Evolutionary conservation across 805 yeast species (phyloP).

Genomic region (Candida boidinii): DNA sequence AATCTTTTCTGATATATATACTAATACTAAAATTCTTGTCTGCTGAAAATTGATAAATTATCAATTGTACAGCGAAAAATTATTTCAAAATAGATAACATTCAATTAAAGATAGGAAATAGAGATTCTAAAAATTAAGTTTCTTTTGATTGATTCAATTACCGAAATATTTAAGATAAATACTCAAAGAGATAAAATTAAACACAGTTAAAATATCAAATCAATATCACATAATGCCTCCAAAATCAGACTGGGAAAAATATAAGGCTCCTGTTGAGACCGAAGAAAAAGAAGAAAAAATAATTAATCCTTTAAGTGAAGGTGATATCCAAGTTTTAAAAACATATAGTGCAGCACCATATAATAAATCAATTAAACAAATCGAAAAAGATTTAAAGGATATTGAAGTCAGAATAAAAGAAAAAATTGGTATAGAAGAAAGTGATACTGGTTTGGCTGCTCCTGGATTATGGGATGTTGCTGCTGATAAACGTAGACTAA

Average conservation of each 20-base stretch:
- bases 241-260: slow-evolving; percentile 98
- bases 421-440: slow-evolving; percentile 87
- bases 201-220: not conserved
- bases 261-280: slow-evolving; percentile 71
- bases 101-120: too few relatives aligned
- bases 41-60: too few relatives aligned
- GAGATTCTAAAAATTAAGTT: too few relatives aligned
- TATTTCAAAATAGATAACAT: too few relatives aligned
- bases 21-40: too few relatives aligned
- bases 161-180: not conserved
- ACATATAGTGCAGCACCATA: slow-evolving; percentile 98
- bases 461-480: slow-evolving; percentile 96
- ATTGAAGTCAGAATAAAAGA: slow-evolving; percentile 86
- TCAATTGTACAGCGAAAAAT: too few relatives aligned
- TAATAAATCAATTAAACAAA: slow-evolving; percentile 66
- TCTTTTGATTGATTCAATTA: not conserved
- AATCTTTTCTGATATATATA: too few relatives aligned
- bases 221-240: slow-evolving; percentile 94
- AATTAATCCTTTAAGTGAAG: slow-evolving; percentile 83
- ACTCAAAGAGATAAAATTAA: too few relatives aligned
- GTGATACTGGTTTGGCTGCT: slow-evolving; percentile 96
- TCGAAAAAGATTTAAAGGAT: slow-evolving; percentile 80
- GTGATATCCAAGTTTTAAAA: slow-evolving; percentile 94
- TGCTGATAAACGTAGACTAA: slow-evolving; percentile 91
- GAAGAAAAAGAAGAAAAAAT: slow-evolving; percentile 56